phyloP scores from a whole-genome alignment of 305 asterid genomes.

The Fraxinus ornus region DNA sequence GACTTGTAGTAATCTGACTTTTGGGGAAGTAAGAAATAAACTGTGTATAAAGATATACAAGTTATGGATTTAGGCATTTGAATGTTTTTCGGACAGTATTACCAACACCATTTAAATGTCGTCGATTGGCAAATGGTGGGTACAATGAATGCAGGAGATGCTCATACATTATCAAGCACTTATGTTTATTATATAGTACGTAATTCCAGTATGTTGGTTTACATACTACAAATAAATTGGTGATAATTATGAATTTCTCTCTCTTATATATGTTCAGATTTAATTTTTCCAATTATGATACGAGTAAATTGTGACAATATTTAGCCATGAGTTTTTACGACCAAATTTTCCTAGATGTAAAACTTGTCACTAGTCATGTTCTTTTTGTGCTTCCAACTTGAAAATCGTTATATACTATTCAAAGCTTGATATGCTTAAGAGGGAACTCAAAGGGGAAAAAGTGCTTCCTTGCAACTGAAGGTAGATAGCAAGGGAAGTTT shows the following conservation, averaged over 20 bases:
- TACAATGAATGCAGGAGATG: neutral
- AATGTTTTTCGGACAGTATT: neutral
- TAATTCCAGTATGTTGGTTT: neutral
- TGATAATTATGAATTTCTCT: neutral
- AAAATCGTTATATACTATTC: neutral
- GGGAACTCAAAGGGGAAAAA: neutral
- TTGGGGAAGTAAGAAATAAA: constrained; percentile 2
- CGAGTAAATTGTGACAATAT: neutral
- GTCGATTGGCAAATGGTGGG: neutral
- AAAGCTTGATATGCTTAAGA: neutral
- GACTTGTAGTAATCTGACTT: neutral
- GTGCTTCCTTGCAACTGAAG: neutral
- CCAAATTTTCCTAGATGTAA: neutral
- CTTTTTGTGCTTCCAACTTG: neutral
- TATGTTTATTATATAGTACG: neutral
- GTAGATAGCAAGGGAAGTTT: neutral
- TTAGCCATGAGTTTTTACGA: neutral
- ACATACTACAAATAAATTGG: neutral
- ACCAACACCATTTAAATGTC: neutral
- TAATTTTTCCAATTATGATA: neutral
- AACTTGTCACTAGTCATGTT: neutral
- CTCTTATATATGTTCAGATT: neutral
- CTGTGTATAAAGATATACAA: neutral
- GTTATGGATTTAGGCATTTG: neutral
- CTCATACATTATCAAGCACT: neutral